These are phyloP conservation scores for Rhododendron griersonianum DNA, from an alignment of 148 eudicot species.

Conservation along the genomic window DNA sequence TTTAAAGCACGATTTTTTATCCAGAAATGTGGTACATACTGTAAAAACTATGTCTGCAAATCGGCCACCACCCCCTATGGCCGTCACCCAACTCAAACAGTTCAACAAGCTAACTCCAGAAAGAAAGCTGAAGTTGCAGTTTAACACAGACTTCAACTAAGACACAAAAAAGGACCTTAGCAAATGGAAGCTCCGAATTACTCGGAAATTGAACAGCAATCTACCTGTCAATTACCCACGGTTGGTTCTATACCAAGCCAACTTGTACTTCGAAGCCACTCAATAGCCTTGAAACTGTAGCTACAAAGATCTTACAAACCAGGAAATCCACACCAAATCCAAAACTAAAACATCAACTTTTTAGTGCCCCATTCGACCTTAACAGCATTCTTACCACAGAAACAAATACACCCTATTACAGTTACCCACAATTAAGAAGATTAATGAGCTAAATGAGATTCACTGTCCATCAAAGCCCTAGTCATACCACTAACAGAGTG, in stretches of 20 bases:
- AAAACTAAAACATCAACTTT: background rate
- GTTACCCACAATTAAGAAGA: background rate
- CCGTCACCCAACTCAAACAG: background rate
- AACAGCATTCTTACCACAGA: background rate
- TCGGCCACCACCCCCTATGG: background rate
- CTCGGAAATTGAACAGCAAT: background rate
- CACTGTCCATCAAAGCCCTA: slow-evolving; percentile 2
- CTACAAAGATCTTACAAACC: background rate
- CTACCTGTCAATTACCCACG: background rate
- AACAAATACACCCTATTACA: background rate
- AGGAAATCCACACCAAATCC: background rate
- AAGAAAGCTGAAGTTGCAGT: background rate
- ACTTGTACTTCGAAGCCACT: background rate
- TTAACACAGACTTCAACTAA: background rate
- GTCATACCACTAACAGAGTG: background rate
- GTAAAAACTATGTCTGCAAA: background rate
- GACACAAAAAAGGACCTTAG: background rate
- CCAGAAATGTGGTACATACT: background rate
- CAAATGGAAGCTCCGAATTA: background rate
- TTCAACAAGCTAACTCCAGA: background rate
- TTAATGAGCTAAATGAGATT: background rate
- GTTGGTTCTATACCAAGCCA: background rate
- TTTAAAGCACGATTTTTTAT: background rate
- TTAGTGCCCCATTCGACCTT: background rate
- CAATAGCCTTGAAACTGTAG: background rate